These are phyloP conservation scores for Nakataea oryzae DNA, from an alignment of 2,329 filamentous ascomycete species.

Conservation along the genomic window DNA sequence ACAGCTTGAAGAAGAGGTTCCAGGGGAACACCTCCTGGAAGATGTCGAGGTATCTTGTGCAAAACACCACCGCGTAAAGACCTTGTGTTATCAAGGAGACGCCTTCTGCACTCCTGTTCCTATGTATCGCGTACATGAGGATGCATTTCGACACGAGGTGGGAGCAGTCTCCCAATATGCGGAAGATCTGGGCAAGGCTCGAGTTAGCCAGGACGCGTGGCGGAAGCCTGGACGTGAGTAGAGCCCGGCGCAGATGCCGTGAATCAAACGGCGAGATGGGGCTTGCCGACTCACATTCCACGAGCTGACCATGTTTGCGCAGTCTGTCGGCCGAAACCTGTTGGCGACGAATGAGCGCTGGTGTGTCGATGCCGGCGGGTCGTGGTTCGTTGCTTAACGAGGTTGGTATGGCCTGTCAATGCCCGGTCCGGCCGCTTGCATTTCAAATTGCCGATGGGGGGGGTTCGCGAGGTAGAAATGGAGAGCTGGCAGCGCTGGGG, in stretches of 20 bases:
- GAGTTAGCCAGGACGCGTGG: background rate
- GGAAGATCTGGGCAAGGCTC: constrained; percentile 42
- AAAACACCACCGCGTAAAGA: constrained; percentile 79
- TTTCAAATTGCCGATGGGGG: background rate
- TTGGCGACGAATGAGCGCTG: background rate
- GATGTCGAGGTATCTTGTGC: constrained; percentile 77
- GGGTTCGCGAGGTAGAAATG: background rate
- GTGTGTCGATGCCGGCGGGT: background rate
- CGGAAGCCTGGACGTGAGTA: background rate
- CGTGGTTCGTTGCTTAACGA: background rate
- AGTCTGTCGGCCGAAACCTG: background rate
- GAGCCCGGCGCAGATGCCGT: background rate
- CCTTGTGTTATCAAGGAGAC: constrained; percentile 87
- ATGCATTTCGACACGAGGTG: constrained; percentile 84
- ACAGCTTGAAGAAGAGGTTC: constrained; percentile 79
- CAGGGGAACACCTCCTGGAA: constrained; percentile 49
- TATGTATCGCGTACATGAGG: constrained; percentile 81
- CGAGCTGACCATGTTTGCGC: background rate
- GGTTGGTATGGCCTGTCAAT: background rate
- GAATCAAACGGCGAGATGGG: background rate
- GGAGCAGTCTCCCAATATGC: constrained; percentile 72
- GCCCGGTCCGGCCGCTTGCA: background rate
- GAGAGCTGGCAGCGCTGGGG: background rate
- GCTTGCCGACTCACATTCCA: background rate
- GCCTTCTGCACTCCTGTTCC: constrained; percentile 78